Evolutionary conservation across 1,284 basidiomycete genomes (phyloP).

Genomic region (Ceratobasidium theobromae): DNA sequence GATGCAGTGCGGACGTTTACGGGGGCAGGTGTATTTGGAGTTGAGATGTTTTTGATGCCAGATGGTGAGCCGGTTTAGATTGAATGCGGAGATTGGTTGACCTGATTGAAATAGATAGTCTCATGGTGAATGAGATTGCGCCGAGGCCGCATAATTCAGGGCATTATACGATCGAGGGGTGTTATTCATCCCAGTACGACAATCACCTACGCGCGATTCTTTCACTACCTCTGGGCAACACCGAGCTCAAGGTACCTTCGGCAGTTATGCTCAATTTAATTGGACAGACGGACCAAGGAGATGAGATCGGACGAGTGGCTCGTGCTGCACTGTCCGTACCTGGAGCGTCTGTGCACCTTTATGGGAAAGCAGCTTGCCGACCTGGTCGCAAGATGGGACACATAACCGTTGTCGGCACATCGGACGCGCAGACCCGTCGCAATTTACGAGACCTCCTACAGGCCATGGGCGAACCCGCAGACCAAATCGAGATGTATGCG

Average conservation of each 20-base stretch:
- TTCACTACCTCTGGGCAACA: slow-evolving; percentile 85
- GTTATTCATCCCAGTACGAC: slow-evolving; percentile 94
- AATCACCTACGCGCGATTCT: slow-evolving; percentile 98
- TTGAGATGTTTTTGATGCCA: slow-evolving; percentile 94
- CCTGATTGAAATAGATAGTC: slow-evolving; percentile 56
- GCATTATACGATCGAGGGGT: slow-evolving; percentile 99
- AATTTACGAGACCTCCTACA: slow-evolving; percentile 72
- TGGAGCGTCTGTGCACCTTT: slow-evolving; percentile 85
- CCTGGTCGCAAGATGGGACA: slow-evolving; percentile 98
- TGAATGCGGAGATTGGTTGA: not conserved
- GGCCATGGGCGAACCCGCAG: slow-evolving; percentile 52
- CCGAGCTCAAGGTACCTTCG: slow-evolving; percentile 82
- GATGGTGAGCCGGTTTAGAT: slow-evolving; percentile 61
- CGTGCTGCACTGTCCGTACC: slow-evolving; percentile 62
- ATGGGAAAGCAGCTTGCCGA: slow-evolving; percentile 89
- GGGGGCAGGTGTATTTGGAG: slow-evolving; percentile 95
- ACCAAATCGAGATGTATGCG: slow-evolving; percentile 59
- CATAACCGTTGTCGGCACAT: slow-evolving; percentile 84
- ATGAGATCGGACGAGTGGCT: slow-evolving; percentile 45
- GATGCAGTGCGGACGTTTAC: slow-evolving; percentile 76
- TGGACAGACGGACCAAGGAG: slow-evolving; percentile 68
- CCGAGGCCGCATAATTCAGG: slow-evolving; percentile 99
- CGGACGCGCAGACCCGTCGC: slow-evolving; percentile 72
- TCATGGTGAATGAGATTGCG: slow-evolving; percentile 96
- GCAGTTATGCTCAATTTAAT: slow-evolving; percentile 96